Conservation (phyloP, 257 asterid species). For the Solanum tarijense region DNA sequence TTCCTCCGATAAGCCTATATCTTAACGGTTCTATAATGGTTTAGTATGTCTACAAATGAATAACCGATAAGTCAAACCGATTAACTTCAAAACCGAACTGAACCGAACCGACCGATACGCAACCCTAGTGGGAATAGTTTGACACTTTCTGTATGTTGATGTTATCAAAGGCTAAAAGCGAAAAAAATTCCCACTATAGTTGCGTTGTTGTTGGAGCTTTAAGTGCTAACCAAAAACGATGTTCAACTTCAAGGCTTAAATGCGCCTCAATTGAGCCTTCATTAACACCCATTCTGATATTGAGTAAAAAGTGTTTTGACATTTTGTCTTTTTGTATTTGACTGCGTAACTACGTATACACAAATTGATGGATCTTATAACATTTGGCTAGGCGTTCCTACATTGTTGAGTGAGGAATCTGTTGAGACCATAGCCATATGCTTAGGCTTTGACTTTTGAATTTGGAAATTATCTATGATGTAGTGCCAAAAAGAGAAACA, state of each 20-base stretch:
- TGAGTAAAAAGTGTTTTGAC: neutral
- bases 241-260: neutral
- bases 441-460: neutral
- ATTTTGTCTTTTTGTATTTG: neutral
- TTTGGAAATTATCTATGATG: neutral
- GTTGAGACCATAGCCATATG: neutral
- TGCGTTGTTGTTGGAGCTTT: neutral
- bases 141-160: neutral
- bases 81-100: neutral
- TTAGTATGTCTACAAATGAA: neutral
- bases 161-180: neutral
- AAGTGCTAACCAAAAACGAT: neutral
- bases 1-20: neutral
- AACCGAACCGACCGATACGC: neutral
- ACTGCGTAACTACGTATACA: neutral
- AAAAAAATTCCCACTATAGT: neutral
- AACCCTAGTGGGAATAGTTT: neutral
- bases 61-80: neutral
- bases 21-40: neutral
- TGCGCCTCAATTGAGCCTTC: neutral
- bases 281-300: neutral
- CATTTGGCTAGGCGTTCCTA: neutral
- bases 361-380: neutral
- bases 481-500: neutral
- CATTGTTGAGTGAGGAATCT: neutral